Evolutionary conservation across 2,329 filamentous ascomycete genomes (phyloP), one percentile per base, ranked within the genome.

Genomic region (Drechslerella dactyloides): DNA sequence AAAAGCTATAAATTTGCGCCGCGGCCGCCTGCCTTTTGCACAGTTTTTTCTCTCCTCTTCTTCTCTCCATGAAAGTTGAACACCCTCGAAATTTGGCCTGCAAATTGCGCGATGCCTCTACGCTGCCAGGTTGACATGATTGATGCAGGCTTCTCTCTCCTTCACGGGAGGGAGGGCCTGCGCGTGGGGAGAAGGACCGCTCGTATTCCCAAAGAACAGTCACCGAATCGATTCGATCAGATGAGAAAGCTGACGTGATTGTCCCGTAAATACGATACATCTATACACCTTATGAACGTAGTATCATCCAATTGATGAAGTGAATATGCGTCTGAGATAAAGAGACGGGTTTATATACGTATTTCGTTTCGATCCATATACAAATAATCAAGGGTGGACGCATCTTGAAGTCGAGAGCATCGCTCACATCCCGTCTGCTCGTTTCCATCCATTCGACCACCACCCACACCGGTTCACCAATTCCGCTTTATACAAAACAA

Each of bases 1-100:
- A n/a, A n/a, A n/a, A n/a, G 13, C 53, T 65, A 72, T 72, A 72
- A 70, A 70, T 70, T 70, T 54, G 8, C 15, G 6, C 17, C n/a
- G 8, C 17, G 46, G 27, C 21, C 37, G 15, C 42, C 42, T 15
- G 19, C 21, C 19, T 33, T 57, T 30, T 23, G 13, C 51, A 1
- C 10, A 30, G 23, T 57, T 63, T 57, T 63, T 62, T 52, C 48
- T 65, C 55, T 60, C 33, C 51, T 57, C 27, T 44, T 68, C 44
- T 68, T 63, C 50, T 73, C 69, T 73, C 69, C 69, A 63, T 37
- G 69, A 73, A 73, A 73, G 69, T 73, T 73, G 69, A 73, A 33
- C 56, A 73, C 69, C 69, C 69, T 68, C 62, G 69, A 73, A 73
- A 73, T 73, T 73, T 73, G 69, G 62, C 69, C 69, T 73, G 63